Conservation (phyloP, 139 green algal genomes). For the Coelastrella sp. region DNA sequence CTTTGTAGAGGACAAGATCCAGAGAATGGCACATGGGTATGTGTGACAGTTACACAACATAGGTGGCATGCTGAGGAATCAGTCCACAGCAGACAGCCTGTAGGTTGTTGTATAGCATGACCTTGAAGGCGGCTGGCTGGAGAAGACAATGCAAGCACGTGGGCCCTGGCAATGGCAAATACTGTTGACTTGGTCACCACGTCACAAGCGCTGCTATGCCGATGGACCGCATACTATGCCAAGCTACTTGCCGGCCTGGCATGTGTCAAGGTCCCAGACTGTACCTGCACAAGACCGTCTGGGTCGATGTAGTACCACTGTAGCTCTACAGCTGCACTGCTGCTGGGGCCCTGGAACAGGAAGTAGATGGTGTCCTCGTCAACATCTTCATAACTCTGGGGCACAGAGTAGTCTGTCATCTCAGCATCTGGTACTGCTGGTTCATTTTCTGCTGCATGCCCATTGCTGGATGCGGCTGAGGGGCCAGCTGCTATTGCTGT, state of each 20-base stretch:
- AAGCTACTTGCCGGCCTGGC: neutral
- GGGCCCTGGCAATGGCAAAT: too few relatives aligned
- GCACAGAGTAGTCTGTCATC: neutral
- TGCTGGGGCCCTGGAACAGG: conserved; percentile 36
- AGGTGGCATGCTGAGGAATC: neutral
- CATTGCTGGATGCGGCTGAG: too few relatives aligned
- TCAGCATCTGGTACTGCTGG: neutral
- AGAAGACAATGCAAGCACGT: too few relatives aligned
- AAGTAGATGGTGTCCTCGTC: neutral
- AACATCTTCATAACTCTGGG: conserved; percentile 9
- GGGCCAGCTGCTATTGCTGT: too few relatives aligned
- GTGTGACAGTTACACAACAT: too few relatives aligned
- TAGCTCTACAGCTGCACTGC: neutral
- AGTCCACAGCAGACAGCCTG: neutral
- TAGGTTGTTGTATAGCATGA: too few relatives aligned
- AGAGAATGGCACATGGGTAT: too few relatives aligned
- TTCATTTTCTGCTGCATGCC: neutral
- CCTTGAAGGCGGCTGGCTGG: too few relatives aligned
- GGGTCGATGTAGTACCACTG: conserved; percentile 43
- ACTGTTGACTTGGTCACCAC: too few relatives aligned
- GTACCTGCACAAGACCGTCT: neutral
- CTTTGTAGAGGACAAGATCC: too few relatives aligned
- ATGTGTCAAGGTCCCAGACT: neutral
- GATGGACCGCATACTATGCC: too few relatives aligned
- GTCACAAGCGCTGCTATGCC: too few relatives aligned